Conservation (phyloP, 176 grass and related monocot genomes). For the Eremochloa ophiuroides region DNA sequence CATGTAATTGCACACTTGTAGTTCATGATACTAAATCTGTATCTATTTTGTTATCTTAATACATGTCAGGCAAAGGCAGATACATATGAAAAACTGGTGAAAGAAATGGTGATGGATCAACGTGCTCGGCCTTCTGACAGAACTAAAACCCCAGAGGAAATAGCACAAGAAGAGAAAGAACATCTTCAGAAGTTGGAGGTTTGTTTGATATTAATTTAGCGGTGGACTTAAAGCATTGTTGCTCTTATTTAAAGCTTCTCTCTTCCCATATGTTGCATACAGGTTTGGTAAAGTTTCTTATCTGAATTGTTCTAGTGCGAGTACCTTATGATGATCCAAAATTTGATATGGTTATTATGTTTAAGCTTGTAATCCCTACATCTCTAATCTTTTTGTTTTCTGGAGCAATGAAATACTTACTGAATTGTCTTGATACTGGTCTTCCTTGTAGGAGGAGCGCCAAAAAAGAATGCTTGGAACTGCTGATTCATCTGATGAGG, state of each 20-base stretch:
- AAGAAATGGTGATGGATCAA: conserved; percentile 81
- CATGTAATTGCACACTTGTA: neutral
- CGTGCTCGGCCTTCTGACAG: conserved; percentile 78
- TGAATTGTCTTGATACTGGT: conserved; percentile 24
- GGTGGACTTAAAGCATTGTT: neutral
- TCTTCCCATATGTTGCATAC: neutral
- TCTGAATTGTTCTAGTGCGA: conserved; percentile 6
- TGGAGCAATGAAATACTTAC: neutral
- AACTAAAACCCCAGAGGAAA: conserved; percentile 93
- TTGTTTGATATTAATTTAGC: neutral
- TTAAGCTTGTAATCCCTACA: neutral
- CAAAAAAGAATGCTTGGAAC: conserved; percentile 74
- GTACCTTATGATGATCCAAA: conserved; percentile 1
- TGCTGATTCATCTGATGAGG: conserved; percentile 61
- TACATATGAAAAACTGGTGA: conserved; percentile 86
- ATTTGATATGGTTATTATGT: neutral
- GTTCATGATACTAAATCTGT: conserved; percentile 13
- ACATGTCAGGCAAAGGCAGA: conserved; percentile 51
- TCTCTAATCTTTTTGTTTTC: conserved; percentile 2
- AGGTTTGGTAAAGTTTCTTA: neutral
- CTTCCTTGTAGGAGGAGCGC: conserved; percentile 71
- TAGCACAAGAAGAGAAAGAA: conserved; percentile 89
- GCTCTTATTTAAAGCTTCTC: conserved; percentile 27
- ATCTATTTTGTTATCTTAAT: conserved; percentile 12
- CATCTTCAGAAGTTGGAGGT: conserved; percentile 84